Conservation (phyloP, 805 yeast species). For the Pichia phayaonensis region DNA sequence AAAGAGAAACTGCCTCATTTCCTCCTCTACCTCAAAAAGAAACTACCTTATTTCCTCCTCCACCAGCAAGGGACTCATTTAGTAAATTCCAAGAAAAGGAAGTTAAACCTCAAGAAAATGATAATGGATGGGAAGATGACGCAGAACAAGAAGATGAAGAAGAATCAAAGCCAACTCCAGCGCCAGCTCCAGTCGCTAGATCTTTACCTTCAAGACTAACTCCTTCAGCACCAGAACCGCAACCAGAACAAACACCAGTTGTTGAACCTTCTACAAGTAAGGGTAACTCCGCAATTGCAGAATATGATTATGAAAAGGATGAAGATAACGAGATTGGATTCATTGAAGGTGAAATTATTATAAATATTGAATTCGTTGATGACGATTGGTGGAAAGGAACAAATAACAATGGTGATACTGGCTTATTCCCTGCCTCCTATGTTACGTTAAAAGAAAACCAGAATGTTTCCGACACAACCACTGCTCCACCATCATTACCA, state of each 20-base stretch:
- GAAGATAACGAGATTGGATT: slow-evolving; percentile 72
- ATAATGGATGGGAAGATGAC: slow-evolving; percentile 13
- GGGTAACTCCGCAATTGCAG: slow-evolving; percentile 56
- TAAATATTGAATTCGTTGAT: slow-evolving; percentile 62
- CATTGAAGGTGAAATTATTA: slow-evolving; percentile 56
- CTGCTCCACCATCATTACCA: slow-evolving; percentile 16
- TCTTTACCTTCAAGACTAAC: slow-evolving; percentile 19
- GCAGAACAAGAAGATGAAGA: slow-evolving; percentile 18
- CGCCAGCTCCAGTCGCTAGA: neutral
- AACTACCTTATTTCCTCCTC: slow-evolving; percentile 14
- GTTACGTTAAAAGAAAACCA: slow-evolving; percentile 33
- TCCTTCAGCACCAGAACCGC: slow-evolving; percentile 15
- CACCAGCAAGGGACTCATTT: slow-evolving; percentile 14
- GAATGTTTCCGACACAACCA: slow-evolving; percentile 9
- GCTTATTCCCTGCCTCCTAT: slow-evolving; percentile 52
- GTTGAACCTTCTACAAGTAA: slow-evolving; percentile 6
- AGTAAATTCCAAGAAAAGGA: slow-evolving; percentile 19
- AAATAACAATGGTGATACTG: slow-evolving; percentile 36
- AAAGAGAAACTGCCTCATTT: slow-evolving; percentile 13
- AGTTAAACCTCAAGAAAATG: slow-evolving; percentile 12
- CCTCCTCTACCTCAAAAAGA: slow-evolving; percentile 7
- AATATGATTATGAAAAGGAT: slow-evolving; percentile 69
- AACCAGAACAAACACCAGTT: slow-evolving; percentile 10
- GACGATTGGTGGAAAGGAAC: slow-evolving; percentile 62
- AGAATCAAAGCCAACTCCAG: neutral